Conservation (phyloP, 768 basidiomycete species). For the Naganishia vaughanmartiniae region DNA sequence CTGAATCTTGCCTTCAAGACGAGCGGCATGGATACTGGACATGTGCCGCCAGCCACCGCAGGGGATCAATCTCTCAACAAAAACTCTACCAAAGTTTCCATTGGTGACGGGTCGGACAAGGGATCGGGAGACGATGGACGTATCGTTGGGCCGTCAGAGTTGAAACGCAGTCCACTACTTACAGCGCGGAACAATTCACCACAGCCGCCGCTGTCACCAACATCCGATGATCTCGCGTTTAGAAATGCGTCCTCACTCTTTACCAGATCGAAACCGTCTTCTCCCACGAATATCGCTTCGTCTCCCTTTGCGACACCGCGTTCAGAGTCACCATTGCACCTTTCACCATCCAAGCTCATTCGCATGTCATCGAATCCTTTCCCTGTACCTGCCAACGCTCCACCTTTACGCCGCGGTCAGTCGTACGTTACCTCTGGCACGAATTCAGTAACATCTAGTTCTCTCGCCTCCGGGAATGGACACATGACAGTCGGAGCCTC, state of each 20-base stretch:
- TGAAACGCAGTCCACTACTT: not conserved
- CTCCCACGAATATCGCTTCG: not conserved
- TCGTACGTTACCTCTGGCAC: constrained; percentile 20
- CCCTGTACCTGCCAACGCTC: not conserved
- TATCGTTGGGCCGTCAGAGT: not conserved
- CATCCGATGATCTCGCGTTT: not conserved
- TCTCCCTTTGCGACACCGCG: not conserved
- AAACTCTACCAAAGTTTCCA: not conserved
- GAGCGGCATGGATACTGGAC: not conserved
- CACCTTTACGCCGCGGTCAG: constrained; percentile 15
- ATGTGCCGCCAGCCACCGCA: not conserved
- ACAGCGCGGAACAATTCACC: not conserved
- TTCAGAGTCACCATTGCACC: not conserved
- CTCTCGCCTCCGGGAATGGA: constrained; percentile 9
- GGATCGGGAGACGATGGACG: not conserved
- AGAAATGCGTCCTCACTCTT: not conserved
- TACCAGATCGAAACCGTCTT: not conserved
- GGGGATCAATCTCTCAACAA: not conserved
- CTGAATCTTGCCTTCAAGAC: not conserved
- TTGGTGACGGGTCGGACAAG: not conserved
- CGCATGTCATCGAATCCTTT: not conserved
- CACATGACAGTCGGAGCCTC: constrained; percentile 3
- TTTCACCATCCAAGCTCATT: not conserved
- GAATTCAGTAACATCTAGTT: constrained; percentile 6
- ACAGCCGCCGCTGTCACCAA: not conserved